phyloP scores from a whole-genome alignment of 768 basidiomycete genomes.

The Pleurotus platypus region DNA sequence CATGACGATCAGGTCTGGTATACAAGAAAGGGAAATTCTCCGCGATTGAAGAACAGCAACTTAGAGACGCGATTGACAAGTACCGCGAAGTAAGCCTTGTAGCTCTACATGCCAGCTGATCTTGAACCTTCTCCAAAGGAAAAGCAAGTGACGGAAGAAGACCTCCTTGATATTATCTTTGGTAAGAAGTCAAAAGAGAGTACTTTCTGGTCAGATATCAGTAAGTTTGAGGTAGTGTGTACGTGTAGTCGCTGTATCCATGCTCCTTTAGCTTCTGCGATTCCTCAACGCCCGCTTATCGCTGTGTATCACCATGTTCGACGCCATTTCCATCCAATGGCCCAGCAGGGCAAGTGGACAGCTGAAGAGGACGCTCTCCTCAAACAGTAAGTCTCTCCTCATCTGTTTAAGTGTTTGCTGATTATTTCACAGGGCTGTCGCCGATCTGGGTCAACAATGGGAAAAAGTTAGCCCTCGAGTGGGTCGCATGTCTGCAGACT shows the following conservation, averaged over 20 bases:
- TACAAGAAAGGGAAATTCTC: constrained; percentile 90
- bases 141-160: constrained; percentile 48
- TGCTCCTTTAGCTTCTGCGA: constrained; percentile 50
- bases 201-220: constrained; percentile 78
- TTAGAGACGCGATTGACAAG: constrained; percentile 59
- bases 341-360: constrained; percentile 69
- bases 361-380: constrained; percentile 61
- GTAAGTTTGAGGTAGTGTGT: constrained; percentile 35
- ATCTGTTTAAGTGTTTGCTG: not conserved
- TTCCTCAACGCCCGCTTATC: constrained; percentile 75
- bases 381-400: constrained; percentile 45
- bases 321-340: constrained; percentile 64
- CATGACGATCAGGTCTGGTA: constrained; percentile 53
- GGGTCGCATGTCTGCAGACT: constrained; percentile 75
- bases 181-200: constrained; percentile 60
- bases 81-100: constrained; percentile 52
- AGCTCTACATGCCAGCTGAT: not conserved
- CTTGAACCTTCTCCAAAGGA: constrained; percentile 27
- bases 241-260: not conserved
- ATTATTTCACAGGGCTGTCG: constrained; percentile 52
- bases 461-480: constrained; percentile 70
- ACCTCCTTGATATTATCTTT: constrained; percentile 65
- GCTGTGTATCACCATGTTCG: constrained; percentile 84
- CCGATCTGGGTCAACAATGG: constrained; percentile 73
- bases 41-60: constrained; percentile 66